A percentile compares a stretch with the other conserved stretches of the same genome.
Conservation (phyloP, 1,284 basidiomycete species). For the Sporisorium exsertum region DNA sequence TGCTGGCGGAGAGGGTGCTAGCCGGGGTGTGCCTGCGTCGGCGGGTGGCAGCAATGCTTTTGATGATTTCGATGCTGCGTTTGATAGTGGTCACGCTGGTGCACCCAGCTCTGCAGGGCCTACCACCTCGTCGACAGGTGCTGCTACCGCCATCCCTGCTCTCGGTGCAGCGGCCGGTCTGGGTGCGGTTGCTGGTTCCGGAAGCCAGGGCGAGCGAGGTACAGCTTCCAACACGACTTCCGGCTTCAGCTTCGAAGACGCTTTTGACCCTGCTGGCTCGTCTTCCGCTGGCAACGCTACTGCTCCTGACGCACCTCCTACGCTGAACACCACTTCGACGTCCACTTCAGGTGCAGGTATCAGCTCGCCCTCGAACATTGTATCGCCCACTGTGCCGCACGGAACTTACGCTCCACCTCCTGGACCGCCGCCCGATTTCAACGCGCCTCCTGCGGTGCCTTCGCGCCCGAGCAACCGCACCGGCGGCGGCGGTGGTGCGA, state of each 20-base stretch:
- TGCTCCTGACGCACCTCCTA: slow-evolving; percentile 6
- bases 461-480: slow-evolving; percentile 16
- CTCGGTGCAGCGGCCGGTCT: slow-evolving; percentile 13
- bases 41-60: slow-evolving; percentile 32
- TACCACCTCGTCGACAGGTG: neutral
- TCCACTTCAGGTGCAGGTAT: slow-evolving; percentile 7
- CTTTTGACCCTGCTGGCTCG: slow-evolving; percentile 46
- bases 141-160: slow-evolving; percentile 12
- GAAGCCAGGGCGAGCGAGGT: slow-evolving; percentile 17
- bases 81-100: slow-evolving; percentile 27
- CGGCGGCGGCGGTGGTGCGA: neutral
- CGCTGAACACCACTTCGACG: neutral
- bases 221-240: slow-evolving; percentile 37
- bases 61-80: slow-evolving; percentile 60
- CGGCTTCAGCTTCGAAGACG: slow-evolving; percentile 63
- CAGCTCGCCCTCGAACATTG: slow-evolving; percentile 7
- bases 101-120: slow-evolving; percentile 1
- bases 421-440: slow-evolving; percentile 46
- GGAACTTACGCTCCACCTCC: slow-evolving; percentile 51
- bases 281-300: neutral
- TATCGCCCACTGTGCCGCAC: slow-evolving; percentile 19
- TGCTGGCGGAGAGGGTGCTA: neutral
- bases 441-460: slow-evolving; percentile 24
- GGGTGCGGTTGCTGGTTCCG: slow-evolving; percentile 7
- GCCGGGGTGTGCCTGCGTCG: neutral